These are phyloP conservation scores for Schizopora paradoxa DNA, from an alignment of 1,284 basidiomycete species.

Conservation along the genomic window DNA sequence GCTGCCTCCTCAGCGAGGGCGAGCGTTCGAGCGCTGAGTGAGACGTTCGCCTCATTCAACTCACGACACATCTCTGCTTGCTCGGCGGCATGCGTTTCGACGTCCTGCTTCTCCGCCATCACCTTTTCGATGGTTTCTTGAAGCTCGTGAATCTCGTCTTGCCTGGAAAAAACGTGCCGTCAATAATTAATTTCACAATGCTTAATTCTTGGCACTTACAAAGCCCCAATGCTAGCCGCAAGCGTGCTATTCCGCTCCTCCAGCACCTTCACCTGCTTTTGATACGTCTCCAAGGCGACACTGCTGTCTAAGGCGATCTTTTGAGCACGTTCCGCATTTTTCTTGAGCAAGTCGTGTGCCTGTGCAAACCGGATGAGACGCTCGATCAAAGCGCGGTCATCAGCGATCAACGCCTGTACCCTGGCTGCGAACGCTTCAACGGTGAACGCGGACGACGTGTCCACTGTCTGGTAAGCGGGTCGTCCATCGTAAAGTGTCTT, in stretches of 20 bases:
- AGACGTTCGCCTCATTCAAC: slow-evolving; percentile 72
- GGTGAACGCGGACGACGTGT: slow-evolving; percentile 44
- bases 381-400: slow-evolving; percentile 79
- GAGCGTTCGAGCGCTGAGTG: slow-evolving; percentile 66
- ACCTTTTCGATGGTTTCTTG: slow-evolving; percentile 58
- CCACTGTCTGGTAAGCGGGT: slow-evolving; percentile 32
- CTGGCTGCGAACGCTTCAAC: slow-evolving; percentile 71
- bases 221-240: slow-evolving; percentile 41
- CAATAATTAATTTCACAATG: slow-evolving; percentile 7
- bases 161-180: slow-evolving; percentile 35
- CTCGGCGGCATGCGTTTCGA: slow-evolving; percentile 65
- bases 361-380: slow-evolving; percentile 77
- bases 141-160: slow-evolving; percentile 63
- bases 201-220: slow-evolving; percentile 42
- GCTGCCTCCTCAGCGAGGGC: slow-evolving; percentile 74
- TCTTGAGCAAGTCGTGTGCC: slow-evolving; percentile 83
- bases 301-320: slow-evolving; percentile 81
- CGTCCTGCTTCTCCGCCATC: slow-evolving; percentile 54
- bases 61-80: slow-evolving; percentile 68
- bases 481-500: slow-evolving; percentile 62
- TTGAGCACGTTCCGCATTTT: slow-evolving; percentile 85
- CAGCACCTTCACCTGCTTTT: slow-evolving; percentile 75
- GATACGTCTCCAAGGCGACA: slow-evolving; percentile 76
- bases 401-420: slow-evolving; percentile 72
- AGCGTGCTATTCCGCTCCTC: slow-evolving; percentile 66